Evolutionary conservation across 228 moss, liverwort and hornwort genomes (phyloP).

Genomic region (Sphagnum magellanicum): DNA sequence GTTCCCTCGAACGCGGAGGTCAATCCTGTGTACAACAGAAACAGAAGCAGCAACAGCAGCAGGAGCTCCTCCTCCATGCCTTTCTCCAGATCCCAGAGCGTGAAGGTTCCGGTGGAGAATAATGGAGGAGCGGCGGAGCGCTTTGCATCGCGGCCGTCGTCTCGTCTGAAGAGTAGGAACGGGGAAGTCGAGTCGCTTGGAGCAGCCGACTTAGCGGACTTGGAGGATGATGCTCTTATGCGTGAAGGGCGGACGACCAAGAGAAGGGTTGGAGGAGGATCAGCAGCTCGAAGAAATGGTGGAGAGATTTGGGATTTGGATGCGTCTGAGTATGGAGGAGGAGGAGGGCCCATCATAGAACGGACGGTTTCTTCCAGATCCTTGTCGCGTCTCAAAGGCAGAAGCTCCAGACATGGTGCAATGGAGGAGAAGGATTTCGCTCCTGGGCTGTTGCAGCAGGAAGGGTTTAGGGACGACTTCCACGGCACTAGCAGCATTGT

Average conservation of each 20-base stretch:
- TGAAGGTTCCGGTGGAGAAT: constrained; percentile 29
- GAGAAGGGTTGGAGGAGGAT: constrained; percentile 7
- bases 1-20: no score
- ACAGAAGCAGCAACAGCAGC: no score
- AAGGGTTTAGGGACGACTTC: constrained; percentile 10
- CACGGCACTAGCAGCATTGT: constrained; percentile 10
- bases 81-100: constrained; percentile 37
- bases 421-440: constrained; percentile 12
- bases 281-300: constrained; percentile 32
- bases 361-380: constrained; percentile 20
- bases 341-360: constrained; percentile 30
- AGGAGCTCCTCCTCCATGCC: neutral
- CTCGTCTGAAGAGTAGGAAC: constrained; percentile 28
- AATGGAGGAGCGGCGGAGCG: constrained; percentile 39
- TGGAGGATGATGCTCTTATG: constrained; percentile 25
- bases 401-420: constrained; percentile 5
- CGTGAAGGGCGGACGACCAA: no score
- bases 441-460: constrained; percentile 13
- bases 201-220: constrained; percentile 41
- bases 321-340: constrained; percentile 21
- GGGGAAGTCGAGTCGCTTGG: constrained; percentile 21
- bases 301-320: constrained; percentile 28
- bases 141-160: constrained; percentile 27
- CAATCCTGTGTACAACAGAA: no score
- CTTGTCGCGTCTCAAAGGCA: constrained; percentile 27